Base-by-base conservation (phyloP, 192 early-diverging fungal genomes). In the Backusella macrospora region DNA sequence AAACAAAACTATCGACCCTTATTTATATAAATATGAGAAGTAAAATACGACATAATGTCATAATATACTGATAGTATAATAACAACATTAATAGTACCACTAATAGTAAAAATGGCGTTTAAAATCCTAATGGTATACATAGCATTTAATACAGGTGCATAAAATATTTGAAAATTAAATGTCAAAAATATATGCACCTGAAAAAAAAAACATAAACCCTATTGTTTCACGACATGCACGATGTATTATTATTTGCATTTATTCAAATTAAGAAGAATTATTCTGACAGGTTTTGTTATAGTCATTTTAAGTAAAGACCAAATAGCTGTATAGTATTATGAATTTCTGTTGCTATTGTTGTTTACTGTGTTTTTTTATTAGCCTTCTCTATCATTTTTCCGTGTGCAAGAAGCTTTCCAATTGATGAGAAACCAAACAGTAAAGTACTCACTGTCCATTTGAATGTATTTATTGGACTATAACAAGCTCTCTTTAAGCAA, bases 371-470 rank as follows among this genome's bases (percentile, higher is more conserved):
- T 39, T 65, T 65, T 10, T 65, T 65, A 39, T 15, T 65, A 38
- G 63, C 23, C 43, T 46, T 45, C 9, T 68, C 43, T 18, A 45
- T 46, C 4, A 16, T 15, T 43, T 52, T 70, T 43, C 73, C 78
- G 23, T 79, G 78, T 21, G 59, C 44, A 10, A 47, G n/a, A 9
- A 80, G 44, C 44, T 73, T 68, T n/a, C 47, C 68, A 47, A 64
- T 75, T 5, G 76, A 76, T 13, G 29, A 34, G 13, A 76, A 26
- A 15, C 81, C 83, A 62, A 76, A 67, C 1, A 80, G 6, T 0
- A 78, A 39, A 16, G 73, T 78, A 63, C 71, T 75, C 4, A 65
- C 5, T 5, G 79, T 76, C 83, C 83, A 84, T 16, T 73, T 73
- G 16, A 63, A 14, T 14, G 66, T 74, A 15, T 78, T 84, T 12